A percentile compares a stretch with the other conserved stretches of the same genome.
These are phyloP conservation scores for Ascodesmis nigricans DNA, from an alignment of 495 filamentous ascomycete genomes.

Conservation along the genomic window DNA sequence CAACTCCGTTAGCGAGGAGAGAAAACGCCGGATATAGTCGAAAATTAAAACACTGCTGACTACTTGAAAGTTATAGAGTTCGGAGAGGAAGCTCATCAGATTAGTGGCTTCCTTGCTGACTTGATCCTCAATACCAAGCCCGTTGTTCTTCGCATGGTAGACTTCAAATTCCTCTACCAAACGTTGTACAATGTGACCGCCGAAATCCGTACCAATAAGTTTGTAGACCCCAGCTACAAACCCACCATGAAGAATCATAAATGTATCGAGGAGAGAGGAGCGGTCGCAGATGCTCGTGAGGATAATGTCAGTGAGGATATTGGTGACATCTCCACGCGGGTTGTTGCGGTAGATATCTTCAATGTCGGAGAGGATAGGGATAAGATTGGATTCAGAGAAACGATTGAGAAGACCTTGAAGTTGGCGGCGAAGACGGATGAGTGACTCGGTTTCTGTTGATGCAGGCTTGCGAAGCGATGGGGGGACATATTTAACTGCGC, in stretches of 20 bases:
- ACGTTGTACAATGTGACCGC: conserved; percentile 58
- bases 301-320: conserved; percentile 48
- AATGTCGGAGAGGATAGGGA: conserved; percentile 57
- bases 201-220: conserved; percentile 65
- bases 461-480: conserved; percentile 51
- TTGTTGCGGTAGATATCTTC: conserved; percentile 63
- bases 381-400: conserved; percentile 68
- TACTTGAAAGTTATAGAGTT: conserved; percentile 80
- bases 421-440: conserved; percentile 49
- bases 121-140: conserved; percentile 25
- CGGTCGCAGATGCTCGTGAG: conserved; percentile 55
- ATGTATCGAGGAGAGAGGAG: conserved; percentile 57
- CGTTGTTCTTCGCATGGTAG: conserved; percentile 28
- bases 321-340: conserved; percentile 64
- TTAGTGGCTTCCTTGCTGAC: conserved; percentile 49
- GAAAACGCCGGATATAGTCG: conserved; percentile 63
- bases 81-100: conserved; percentile 59
- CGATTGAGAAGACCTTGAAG: conserved; percentile 79
- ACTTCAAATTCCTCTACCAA: conserved; percentile 47
- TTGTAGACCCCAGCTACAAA: conserved; percentile 80
- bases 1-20: conserved; percentile 55
- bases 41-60: conserved; percentile 65
- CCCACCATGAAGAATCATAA: conserved; percentile 72
- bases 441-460: conserved; percentile 41
- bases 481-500: conserved; percentile 50